These are phyloP conservation scores for Neodidymelliopsis sp. DNA, from an alignment of 2,329 filamentous ascomycete genomes.

Conservation along the genomic window DNA sequence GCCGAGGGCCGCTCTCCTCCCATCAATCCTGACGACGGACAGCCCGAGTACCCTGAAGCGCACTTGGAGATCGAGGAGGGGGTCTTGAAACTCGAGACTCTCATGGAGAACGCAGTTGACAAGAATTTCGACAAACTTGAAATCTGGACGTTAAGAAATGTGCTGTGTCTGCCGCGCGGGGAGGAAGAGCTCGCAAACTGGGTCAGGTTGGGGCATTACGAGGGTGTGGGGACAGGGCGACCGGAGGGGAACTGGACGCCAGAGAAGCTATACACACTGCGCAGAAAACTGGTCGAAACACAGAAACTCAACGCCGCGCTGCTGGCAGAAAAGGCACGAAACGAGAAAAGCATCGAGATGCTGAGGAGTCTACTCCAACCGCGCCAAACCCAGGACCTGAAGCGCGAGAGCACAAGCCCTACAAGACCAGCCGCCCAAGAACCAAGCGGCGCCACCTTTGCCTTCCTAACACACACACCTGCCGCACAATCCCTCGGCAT, in stretches of 20 bases:
- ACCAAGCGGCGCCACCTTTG: conserved; percentile 49
- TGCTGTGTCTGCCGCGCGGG: conserved; percentile 63
- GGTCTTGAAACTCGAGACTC: conserved; percentile 58
- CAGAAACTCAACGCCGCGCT: conserved; percentile 75
- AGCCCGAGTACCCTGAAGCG: conserved; percentile 57
- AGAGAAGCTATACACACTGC: conserved; percentile 74
- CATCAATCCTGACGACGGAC: conserved; percentile 52
- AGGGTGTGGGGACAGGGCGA: conserved; percentile 53
- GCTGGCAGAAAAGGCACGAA: conserved; percentile 72
- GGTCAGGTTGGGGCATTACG: conserved; percentile 86
- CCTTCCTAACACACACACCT: conserved; percentile 63
- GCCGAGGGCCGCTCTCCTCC: conserved; percentile 55
- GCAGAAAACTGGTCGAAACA: conserved; percentile 79
- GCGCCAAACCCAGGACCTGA: conserved; percentile 8
- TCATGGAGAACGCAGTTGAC: conserved; percentile 59
- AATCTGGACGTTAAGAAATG: conserved; percentile 88
- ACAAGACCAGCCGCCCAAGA: not conserved
- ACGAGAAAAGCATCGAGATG: conserved; percentile 72
- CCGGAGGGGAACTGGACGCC: conserved; percentile 46
- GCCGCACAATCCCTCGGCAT: conserved; percentile 58
- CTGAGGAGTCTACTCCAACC: conserved; percentile 64
- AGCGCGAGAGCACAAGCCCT: conserved; percentile 28
- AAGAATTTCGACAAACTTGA: conserved; percentile 61
- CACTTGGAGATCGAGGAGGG: conserved; percentile 85
- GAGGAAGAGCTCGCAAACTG: conserved; percentile 66